Conservation (phyloP, 1,139 yeast species). For the Hyphopichia burtonii region DNA sequence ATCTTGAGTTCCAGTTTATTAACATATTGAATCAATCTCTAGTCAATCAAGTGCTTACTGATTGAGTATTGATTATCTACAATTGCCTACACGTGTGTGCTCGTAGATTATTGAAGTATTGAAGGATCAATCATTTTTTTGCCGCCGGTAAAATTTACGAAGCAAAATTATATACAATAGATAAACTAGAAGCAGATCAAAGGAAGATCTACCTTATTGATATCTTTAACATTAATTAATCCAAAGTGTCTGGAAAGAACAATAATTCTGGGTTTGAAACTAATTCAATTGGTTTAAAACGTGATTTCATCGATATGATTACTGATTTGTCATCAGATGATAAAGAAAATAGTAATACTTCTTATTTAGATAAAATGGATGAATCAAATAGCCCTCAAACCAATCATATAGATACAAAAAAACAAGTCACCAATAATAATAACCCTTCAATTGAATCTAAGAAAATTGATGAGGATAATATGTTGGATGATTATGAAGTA, state of each 20-base stretch:
- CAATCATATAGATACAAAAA: neutral
- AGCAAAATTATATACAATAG: too few species aligned
- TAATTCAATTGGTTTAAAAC: constrained; percentile 2
- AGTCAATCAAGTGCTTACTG: too few species aligned
- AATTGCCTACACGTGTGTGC: neutral
- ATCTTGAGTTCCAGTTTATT: too few species aligned
- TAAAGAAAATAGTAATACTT: constrained; percentile 1
- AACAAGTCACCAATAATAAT: neutral
- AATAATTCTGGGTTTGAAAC: neutral
- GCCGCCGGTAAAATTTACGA: neutral
- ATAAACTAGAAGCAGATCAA: too few species aligned
- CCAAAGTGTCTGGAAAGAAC: constrained; percentile 1
- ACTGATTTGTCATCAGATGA: constrained; percentile 1
- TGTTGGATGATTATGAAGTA: constrained; percentile 2
- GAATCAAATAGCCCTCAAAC: neutral
- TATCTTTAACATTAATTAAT: neutral
- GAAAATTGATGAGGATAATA: neutral
- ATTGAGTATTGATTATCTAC: too few species aligned
- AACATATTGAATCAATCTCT: too few species aligned
- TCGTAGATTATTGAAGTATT: neutral
- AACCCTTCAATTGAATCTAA: neutral
- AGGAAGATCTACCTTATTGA: too few species aligned
- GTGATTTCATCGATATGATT: constrained; percentile 2
- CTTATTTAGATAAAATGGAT: neutral
- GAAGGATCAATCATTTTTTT: neutral